Base-by-base conservation (phyloP, 1,139 yeast genomes). In the Taiozyma sp. region DNA sequence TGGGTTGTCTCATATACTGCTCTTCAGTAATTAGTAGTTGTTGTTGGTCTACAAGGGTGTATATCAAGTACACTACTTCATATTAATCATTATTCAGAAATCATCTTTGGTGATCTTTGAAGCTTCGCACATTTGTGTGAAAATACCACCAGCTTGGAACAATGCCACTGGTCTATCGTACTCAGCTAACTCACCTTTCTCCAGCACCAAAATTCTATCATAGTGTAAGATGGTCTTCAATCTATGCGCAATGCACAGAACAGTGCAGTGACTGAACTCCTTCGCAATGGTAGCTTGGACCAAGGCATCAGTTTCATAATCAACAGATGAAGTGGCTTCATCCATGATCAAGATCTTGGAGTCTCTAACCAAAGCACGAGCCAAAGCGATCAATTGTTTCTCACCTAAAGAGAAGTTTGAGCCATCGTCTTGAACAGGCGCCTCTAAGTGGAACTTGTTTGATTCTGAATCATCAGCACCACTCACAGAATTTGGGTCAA, bases 271-370 rank as follows among this genome's bases (percentile, higher is more conserved):
- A 8, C 69, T 64, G 63, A 86, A 86, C 61, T 84, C 89, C 12
- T 69, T 69, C 6, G 73, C 70, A 54, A 86, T 83, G 28, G 87
- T 81, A 2, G 69, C 61, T 67, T 87, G 93, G 58, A 87, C 83
- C 62, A 78, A 77, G 43, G 78, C 73, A 66, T 87, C 93, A 1
- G 93, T 85, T 56, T 81, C 87, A 62, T 83, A 84, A 64, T 87
- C 95, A 42, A 87, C 91, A 3, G 87, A 81, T 0, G 93, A 85
- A 0, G 95, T 87, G 19, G 95, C 93, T 66, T 87, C 95, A 65
- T 87, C 95, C 55, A 87, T 70, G 53, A 87, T 81, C 54, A 87
- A 70, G 51, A 87, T 79, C 62, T 77, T 80, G 8, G 88, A 73
- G 44, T 79, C 75, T 54, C 88, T 76, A 14, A 85, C 88, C 56